A percentile compares a stretch with the other conserved stretches of the same genome.
These are phyloP conservation scores for Discostella stelligeroides DNA, from an alignment of 108 stramenopile species.

Conservation along the genomic window DNA sequence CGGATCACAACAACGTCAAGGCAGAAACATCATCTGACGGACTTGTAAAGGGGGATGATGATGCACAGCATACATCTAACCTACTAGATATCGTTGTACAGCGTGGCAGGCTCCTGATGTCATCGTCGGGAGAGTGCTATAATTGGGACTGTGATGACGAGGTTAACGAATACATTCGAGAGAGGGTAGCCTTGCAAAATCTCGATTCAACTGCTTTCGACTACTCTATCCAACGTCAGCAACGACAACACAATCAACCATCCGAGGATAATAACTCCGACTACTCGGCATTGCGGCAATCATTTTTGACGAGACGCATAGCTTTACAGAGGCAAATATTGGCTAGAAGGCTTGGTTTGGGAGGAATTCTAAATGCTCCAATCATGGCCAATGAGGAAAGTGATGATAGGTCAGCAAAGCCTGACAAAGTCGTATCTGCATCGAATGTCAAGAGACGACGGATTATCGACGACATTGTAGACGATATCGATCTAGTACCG, in stretches of 20 bases:
- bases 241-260: neutral
- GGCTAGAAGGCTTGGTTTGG: conserved; percentile 70
- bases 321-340: conserved; percentile 73
- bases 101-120: conserved; percentile 58
- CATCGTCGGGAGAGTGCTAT: conserved; percentile 54
- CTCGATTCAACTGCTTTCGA: conserved; percentile 38
- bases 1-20: neutral
- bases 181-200: conserved; percentile 44
- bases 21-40: neutral
- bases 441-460: conserved; percentile 11
- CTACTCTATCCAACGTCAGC: too few relatives aligned
- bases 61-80: neutral
- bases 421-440: conserved; percentile 7
- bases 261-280: neutral
- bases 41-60: too few relatives aligned
- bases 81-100: conserved; percentile 44
- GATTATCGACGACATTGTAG: conserved; percentile 30
- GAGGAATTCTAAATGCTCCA: conserved; percentile 53
- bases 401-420: conserved; percentile 5
- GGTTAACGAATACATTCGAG: conserved; percentile 50
- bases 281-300: conserved; percentile 18
- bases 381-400: conserved; percentile 16
- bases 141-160: conserved; percentile 45
- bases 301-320: conserved; percentile 58
- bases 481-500: conserved; percentile 37